Base-by-base conservation (phyloP, 1,284 basidiomycete genomes). In the Cryptococcus hybrid region DNA sequence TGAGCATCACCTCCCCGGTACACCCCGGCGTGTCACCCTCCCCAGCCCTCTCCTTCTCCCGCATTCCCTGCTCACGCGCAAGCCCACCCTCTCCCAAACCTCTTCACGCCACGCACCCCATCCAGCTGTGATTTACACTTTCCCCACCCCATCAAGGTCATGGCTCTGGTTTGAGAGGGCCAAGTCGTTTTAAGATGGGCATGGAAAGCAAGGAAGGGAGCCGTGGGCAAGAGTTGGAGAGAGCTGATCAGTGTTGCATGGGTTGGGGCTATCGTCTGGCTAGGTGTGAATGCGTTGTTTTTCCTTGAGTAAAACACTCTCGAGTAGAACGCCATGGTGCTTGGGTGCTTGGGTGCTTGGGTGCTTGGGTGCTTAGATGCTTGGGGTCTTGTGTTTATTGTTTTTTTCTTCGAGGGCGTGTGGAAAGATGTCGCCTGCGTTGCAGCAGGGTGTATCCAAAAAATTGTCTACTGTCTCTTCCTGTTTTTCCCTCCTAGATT, bases 201-300 rank as follows among this genome's bases (percentile, higher is more conserved):
- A 18, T 71, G 74, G 69, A 69, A 66, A 45, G 57, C 66, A n/a
- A 61, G 73, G 54, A 68, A 75, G 61, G 70, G 73, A 1, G 71
- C 77, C 1, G 52, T 74, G 0, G 67, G 58, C 2, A 71, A 69
- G 54, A 71, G 61, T 30, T 66, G 66, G 58, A 61, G 62, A 47
- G 77, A 78, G 54, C 49, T 63, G 5, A 50, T 68, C 45, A 61
- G 63, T 12, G 66, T 77, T 12, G 64, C 70, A 30, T 69, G 74
- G 65, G 72, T 72, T 1, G 67, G 72, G n/a, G 62, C 62, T 1
- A 37, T 77, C 1, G 69, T 71, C 3, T 78, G 76, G 76, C n/a
- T 73, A 3, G 39, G 66, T 8, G 59, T 77, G 44, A 78, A 78
- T 55, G 70, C 70, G 30, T 47, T 69, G 40, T 76, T 73, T 67